A percentile compares a stretch with the other conserved stretches of the same genome.
These are phyloP conservation scores for Stachybotrys echinatus DNA, from an alignment of 2,329 filamentous ascomycete genomes.

Conservation along the genomic window DNA sequence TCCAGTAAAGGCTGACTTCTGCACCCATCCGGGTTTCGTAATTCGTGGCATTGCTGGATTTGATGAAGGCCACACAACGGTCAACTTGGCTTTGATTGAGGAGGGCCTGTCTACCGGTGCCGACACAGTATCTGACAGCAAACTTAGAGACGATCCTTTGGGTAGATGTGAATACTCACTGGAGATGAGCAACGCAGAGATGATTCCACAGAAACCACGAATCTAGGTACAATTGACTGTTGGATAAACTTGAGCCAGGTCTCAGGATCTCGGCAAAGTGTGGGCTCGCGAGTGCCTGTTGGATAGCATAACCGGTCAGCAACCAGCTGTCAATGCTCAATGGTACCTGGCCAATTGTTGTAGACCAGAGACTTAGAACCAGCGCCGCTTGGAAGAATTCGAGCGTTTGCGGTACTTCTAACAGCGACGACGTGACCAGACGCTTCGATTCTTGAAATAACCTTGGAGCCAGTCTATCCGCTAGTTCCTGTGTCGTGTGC, in stretches of 20 bases:
- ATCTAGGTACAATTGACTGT: conserved; percentile 6
- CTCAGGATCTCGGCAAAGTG: conserved; percentile 9
- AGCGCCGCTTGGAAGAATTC: conserved; percentile 18
- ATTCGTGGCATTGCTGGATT: conserved; percentile 10
- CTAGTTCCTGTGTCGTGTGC: conserved; percentile 15
- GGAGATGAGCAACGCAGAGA: conserved; percentile 18
- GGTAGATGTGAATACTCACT: conserved; percentile 8
- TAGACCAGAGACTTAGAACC: conserved; percentile 20
- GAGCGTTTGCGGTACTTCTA: conserved; percentile 10
- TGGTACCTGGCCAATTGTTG: conserved; percentile 17
- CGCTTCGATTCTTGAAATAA: conserved; percentile 17
- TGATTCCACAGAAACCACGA: conserved; percentile 21
- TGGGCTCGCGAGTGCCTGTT: conserved; percentile 16
- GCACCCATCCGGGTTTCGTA: conserved; percentile 20
- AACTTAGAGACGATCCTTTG: background rate
- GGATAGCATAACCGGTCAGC: conserved; percentile 16
- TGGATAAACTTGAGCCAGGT: background rate
- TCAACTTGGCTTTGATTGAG: conserved; percentile 14
- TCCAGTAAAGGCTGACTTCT: conserved; percentile 21
- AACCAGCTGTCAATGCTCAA: conserved; percentile 22
- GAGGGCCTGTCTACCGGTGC: conserved; percentile 13
- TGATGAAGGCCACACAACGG: conserved; percentile 9
- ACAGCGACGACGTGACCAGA: conserved; percentile 8
- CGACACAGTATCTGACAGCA: conserved; percentile 17
- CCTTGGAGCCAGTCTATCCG: conserved; percentile 13